These are phyloP conservation scores for Neonectria sp. DNA, from an alignment of 2,329 filamentous ascomycete species.

Conservation along the genomic window DNA sequence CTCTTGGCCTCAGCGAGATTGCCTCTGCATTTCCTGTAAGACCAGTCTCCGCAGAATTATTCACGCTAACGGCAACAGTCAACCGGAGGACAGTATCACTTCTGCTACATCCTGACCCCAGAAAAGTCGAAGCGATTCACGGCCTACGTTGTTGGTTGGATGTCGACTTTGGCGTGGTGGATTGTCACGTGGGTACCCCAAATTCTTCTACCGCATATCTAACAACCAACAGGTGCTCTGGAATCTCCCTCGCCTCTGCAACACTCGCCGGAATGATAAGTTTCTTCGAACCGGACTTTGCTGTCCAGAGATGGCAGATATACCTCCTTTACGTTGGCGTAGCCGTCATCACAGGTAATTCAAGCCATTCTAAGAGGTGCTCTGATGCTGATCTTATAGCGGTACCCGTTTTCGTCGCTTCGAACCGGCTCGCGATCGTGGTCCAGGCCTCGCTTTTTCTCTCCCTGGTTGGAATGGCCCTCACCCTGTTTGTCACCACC, in stretches of 20 bases:
- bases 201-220: too few species aligned
- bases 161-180: conserved; percentile 32
- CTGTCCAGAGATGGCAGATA: conserved; percentile 19
- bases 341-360: conserved; percentile 22
- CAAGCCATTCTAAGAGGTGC: too few species aligned
- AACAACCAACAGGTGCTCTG: conserved; percentile 21
- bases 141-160: conserved; percentile 26
- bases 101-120: conserved; percentile 30
- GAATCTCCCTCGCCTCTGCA: conserved; percentile 18
- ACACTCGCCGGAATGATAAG: conserved; percentile 23
- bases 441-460: conserved; percentile 17
- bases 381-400: not conserved
- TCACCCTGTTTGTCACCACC: conserved; percentile 12
- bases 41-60: not conserved
- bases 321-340: conserved; percentile 28
- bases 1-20: conserved; percentile 24
- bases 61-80: conserved; percentile 14
- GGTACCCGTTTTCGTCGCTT: conserved; percentile 23
- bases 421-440: conserved; percentile 14
- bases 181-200: conserved; percentile 21
- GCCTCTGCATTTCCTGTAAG: conserved; percentile 32
- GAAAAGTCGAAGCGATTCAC: conserved; percentile 23
- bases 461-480: conserved; percentile 20
- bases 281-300: conserved; percentile 9
- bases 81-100: conserved; percentile 33